Conservation (phyloP, 2,329 filamentous ascomycete species). For the Ophidiomyces ophidiicola region DNA sequence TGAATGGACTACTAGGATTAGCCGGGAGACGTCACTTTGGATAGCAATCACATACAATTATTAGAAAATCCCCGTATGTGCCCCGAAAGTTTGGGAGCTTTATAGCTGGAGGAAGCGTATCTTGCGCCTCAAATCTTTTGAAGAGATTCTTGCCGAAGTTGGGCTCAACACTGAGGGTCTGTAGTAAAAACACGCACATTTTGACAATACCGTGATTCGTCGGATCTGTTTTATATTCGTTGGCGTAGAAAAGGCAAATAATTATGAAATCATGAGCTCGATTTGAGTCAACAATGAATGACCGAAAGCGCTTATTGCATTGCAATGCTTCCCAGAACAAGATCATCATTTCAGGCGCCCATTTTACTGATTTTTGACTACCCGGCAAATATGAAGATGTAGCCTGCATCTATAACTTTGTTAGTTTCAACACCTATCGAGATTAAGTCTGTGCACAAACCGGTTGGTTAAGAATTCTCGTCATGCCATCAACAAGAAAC, state of each 20-base stretch:
- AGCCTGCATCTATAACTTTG: slow-evolving; percentile 52
- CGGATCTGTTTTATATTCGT: slow-evolving; percentile 74
- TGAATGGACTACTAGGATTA: slow-evolving; percentile 61
- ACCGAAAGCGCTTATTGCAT: slow-evolving; percentile 93
- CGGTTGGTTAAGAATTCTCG: slow-evolving; percentile 79
- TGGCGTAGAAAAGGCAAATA: slow-evolving; percentile 79
- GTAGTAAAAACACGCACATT: slow-evolving; percentile 94
- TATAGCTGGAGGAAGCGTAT: slow-evolving; percentile 71
- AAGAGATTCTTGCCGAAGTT: slow-evolving; percentile 86
- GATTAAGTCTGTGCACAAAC: slow-evolving; percentile 31
- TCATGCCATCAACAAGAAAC: slow-evolving; percentile 92
- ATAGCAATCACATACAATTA: slow-evolving; percentile 52
- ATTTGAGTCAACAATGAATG: slow-evolving; percentile 93
- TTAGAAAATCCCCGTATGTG: slow-evolving; percentile 84
- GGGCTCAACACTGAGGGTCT: slow-evolving; percentile 85
- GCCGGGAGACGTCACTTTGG: slow-evolving; percentile 10
- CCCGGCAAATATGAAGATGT: slow-evolving; percentile 81
- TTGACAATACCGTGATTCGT: slow-evolving; percentile 84
- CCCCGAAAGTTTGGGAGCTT: slow-evolving; percentile 74
- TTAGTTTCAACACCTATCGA: no score
- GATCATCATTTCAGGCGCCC: slow-evolving; percentile 91
- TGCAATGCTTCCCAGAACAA: slow-evolving; percentile 95
- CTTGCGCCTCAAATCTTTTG: slow-evolving; percentile 75
- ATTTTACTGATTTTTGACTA: slow-evolving; percentile 65
- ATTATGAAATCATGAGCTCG: slow-evolving; percentile 87